Conservation (phyloP, 177 flowering plant genomes). For the Telopea speciosissima region DNA sequence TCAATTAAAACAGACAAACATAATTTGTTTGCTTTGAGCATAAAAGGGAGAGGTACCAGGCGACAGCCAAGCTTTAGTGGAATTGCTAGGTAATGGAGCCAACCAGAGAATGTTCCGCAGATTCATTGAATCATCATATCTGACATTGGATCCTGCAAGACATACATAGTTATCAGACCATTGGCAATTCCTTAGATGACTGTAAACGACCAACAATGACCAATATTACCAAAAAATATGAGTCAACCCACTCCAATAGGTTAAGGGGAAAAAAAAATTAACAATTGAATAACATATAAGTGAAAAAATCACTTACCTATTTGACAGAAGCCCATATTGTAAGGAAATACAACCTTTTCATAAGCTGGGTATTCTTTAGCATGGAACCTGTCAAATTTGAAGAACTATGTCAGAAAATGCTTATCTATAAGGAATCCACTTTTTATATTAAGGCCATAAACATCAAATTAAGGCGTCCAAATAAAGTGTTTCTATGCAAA, state of each 20-base stretch:
- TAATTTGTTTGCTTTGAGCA: background rate
- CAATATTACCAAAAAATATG: background rate
- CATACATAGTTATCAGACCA: background rate
- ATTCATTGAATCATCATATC: constrained; percentile 75
- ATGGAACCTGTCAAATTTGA: constrained; percentile 62
- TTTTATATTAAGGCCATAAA: background rate
- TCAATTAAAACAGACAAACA: background rate
- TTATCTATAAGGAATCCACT: background rate
- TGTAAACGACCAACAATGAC: background rate
- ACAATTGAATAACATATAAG: background rate
- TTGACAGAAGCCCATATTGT: constrained; percentile 89
- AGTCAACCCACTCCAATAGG: background rate
- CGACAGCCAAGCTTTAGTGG: constrained; percentile 57
- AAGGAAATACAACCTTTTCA: constrained; percentile 64
- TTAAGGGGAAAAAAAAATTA: background rate
- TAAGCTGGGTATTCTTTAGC: constrained; percentile 90
- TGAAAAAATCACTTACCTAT: constrained; percentile 36
- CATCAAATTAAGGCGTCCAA: background rate
- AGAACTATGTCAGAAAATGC: background rate
- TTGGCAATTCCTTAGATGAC: background rate
- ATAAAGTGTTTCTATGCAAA: background rate
- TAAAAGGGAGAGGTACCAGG: constrained; percentile 52
- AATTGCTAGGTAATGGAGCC: constrained; percentile 80
- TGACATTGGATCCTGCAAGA: constrained; percentile 62
- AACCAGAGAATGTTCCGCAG: constrained; percentile 94